Conservation (phyloP, 2,329 filamentous ascomycete genomes). For the Albophoma yamanashiensis region DNA sequence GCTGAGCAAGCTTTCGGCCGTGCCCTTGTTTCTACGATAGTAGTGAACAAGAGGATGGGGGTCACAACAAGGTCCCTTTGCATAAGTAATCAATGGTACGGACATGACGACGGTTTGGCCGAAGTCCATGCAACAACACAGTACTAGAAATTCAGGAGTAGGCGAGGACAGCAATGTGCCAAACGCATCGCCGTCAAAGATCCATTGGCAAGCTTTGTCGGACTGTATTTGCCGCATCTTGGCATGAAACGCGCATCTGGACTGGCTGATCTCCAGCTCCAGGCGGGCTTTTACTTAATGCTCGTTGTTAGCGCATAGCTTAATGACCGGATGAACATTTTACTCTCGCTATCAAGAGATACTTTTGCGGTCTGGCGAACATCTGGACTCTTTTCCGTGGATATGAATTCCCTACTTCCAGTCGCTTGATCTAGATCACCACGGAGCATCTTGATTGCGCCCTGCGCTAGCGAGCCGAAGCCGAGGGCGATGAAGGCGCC, state of each 20-base stretch:
- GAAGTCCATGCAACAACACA: not conserved
- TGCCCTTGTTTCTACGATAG: not conserved
- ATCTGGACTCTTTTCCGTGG: not conserved
- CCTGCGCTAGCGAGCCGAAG: too few relatives aligned
- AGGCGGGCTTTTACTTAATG: not conserved
- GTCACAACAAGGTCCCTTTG: not conserved
- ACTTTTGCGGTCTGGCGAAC: not conserved
- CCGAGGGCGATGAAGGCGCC: too few relatives aligned
- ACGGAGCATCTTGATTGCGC: not conserved
- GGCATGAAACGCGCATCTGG: not conserved
- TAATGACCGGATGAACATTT: not conserved
- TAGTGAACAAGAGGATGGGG: not conserved
- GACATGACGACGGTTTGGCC: not conserved
- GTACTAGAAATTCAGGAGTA: not conserved
- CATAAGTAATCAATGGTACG: not conserved
- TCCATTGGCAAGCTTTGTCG: not conserved
- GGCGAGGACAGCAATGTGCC: not conserved
- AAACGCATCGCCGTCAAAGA: not conserved
- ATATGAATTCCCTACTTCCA: not conserved
- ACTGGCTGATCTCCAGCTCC: not conserved
- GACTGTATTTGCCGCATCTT: not conserved
- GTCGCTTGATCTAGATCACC: not conserved
- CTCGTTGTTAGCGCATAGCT: not conserved
- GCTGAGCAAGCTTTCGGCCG: not conserved
- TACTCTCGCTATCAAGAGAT: not conserved